Evolutionary conservation across 2,329 filamentous ascomycete species (phyloP), one percentile per base, ranked within the genome.

Genomic region (Elsinoe australis): DNA sequence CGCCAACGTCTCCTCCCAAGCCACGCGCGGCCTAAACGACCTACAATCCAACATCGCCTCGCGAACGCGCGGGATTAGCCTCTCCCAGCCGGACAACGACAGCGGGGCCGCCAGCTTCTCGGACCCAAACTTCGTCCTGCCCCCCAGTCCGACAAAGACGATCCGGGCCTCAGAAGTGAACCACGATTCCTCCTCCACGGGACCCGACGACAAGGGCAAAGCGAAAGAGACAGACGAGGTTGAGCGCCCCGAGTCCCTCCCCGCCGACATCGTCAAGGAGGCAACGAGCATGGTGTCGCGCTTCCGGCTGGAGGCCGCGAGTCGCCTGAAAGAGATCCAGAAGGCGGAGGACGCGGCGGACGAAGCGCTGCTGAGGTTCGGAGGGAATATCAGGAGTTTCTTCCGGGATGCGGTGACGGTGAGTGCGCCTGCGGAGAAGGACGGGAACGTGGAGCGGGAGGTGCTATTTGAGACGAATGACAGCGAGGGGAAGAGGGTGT

Each of bases 381-480:
- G 92, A 17, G 80, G 81, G 51, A 95, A 92, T 58, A 80, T 98
- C 41, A 78, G 87, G 29, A 85, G 90, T 66, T 96, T 94, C 68
- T 72, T 98, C 53, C 80, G 83, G 46, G 90, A 98, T 56, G 92
- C 92, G 44, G 85, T 98, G 49, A 87, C 78, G 47, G 87, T 98
- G 57, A 82, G 87, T 12, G 85, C 89, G 0, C 87, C 87, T 0
- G 73, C 66, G 52, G 55, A 52, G 14, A 72, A 46, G n/a, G 73
- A 71, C 1, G 70, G 71, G 47, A 67, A 66, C 53, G 56, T 51
- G n/a, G 72, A 47, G 19, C 44, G 45, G 8, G 64, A 83, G 41
- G 79, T 95, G 24, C 73, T 95, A 3, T 98, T 96, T 59, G 92
- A 96, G 70, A 94, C 87, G 61, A 94, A 90, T 64, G 90, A 95